Percentiles rank a stretch among this genome's conserved stretches.
phyloP scores from a whole-genome alignment of 768 basidiomycete species.

The Daedalea quercina region DNA sequence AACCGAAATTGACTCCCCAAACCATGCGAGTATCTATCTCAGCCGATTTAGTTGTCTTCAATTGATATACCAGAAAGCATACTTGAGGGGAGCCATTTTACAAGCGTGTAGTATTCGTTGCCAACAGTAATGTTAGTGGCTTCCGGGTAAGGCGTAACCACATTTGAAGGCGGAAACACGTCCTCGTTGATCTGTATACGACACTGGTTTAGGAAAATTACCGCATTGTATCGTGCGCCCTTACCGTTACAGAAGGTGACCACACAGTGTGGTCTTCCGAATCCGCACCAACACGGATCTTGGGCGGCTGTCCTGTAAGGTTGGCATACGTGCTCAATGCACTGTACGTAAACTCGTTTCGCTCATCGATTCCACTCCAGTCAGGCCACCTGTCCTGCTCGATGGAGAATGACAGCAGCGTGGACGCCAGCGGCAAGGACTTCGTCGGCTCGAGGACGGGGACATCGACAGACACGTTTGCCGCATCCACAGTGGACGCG shows the following conservation, averaged over 20 bases:
- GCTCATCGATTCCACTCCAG: constrained; percentile 47
- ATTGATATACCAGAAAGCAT: constrained; percentile 3
- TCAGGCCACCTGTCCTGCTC: constrained; percentile 69
- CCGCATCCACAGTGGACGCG: background rate
- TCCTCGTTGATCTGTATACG: constrained; percentile 31
- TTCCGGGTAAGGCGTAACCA: constrained; percentile 58
- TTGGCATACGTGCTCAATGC: constrained; percentile 48
- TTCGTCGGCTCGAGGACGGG: constrained; percentile 29
- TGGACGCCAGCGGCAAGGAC: constrained; percentile 34
- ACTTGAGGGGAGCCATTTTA: constrained; percentile 46
- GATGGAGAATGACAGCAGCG: constrained; percentile 57
- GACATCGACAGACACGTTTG: constrained; percentile 30
- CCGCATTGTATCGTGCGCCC: background rate
- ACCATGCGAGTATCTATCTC: constrained; percentile 49
- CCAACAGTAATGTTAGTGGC: constrained; percentile 56
- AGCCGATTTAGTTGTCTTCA: background rate
- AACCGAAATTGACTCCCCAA: constrained; percentile 63
- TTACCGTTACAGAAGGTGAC: constrained; percentile 30
- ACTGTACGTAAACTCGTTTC: constrained; percentile 56
- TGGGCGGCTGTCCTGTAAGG: constrained; percentile 46
- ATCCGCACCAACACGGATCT: constrained; percentile 52
- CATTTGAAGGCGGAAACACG: constrained; percentile 41
- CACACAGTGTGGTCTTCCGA: constrained; percentile 54
- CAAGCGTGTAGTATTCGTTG: constrained; percentile 45
- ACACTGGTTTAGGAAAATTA: no score